Percentiles rank a stretch among this genome's conserved stretches.
Evolutionary conservation across 345 rosid species (phyloP).

Genomic region (Xanthoceras sorbifolium): DNA sequence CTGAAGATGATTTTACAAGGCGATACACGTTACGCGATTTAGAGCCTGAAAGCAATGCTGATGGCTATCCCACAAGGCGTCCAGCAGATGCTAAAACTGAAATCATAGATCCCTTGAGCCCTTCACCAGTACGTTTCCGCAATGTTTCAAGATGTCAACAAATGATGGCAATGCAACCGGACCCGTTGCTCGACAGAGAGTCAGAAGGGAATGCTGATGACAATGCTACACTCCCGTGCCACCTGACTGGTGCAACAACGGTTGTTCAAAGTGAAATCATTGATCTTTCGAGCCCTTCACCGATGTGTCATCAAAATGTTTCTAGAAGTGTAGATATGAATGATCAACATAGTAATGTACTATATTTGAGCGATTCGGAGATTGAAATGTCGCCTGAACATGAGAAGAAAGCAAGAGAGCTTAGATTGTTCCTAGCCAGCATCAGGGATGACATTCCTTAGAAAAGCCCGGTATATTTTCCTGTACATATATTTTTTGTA

Average conservation of each 20-base stretch:
- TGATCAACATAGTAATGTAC: slow-evolving; percentile 33
- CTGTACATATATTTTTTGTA: not conserved
- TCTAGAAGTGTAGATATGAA: slow-evolving; percentile 34
- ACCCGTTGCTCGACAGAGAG: slow-evolving; percentile 18
- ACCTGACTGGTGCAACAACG: not conserved
- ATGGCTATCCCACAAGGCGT: not conserved
- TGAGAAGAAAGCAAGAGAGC: slow-evolving; percentile 60
- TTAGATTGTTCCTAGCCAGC: slow-evolving; percentile 58
- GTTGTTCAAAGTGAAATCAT: slow-evolving; percentile 47
- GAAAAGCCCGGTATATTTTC: not conserved
- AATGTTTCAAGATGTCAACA: not conserved
- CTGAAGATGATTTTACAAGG: slow-evolving; percentile 13
- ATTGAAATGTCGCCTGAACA: slow-evolving; percentile 61
- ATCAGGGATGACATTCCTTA: slow-evolving; percentile 49
- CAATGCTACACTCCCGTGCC: slow-evolving; percentile 15
- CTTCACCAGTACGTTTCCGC: not conserved
- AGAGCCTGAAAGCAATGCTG: slow-evolving; percentile 27
- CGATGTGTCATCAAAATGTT: slow-evolving; percentile 24
- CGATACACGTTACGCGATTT: slow-evolving; percentile 21
- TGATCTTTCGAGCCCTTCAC: slow-evolving; percentile 80
- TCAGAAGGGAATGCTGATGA: slow-evolving; percentile 25
- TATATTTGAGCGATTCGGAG: slow-evolving; percentile 78
- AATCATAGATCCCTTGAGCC: not conserved
- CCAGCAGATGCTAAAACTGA: not conserved
- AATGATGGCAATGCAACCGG: not conserved